These are phyloP conservation scores for Pythium apleroticum DNA, from an alignment of 352 stramenopile species.

Conservation along the genomic window DNA sequence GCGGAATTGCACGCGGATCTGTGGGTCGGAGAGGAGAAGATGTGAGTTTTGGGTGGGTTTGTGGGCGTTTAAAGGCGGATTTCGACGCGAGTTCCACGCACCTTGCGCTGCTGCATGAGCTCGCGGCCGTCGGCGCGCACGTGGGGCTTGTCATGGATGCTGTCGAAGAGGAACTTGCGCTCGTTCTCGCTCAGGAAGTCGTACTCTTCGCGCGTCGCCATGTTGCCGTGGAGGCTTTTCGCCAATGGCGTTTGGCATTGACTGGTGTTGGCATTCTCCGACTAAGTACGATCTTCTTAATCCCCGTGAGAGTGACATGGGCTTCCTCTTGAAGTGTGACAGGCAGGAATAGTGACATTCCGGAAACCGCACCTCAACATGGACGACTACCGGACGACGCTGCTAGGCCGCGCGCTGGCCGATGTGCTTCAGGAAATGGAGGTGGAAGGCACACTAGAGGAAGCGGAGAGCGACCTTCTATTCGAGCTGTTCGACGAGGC, in stretches of 20 bases:
- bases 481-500: conserved; percentile 61
- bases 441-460: conserved; percentile 18
- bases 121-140: conserved; percentile 74
- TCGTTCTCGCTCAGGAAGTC: conserved; percentile 84
- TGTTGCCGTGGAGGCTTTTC: background rate
- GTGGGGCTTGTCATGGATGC: conserved; percentile 56
- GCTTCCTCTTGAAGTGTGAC: background rate
- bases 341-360: conserved; percentile 9
- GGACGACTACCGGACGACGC: conserved; percentile 63
- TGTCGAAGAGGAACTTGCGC: conserved; percentile 71
- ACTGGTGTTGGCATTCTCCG: conserved; percentile 22
- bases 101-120: conserved; percentile 79
- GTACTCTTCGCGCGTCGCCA: conserved; percentile 33
- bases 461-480: conserved; percentile 39
- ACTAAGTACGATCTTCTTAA: conserved; percentile 14
- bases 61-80: background rate
- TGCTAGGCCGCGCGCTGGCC: conserved; percentile 59
- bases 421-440: conserved; percentile 65
- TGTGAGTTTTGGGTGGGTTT: background rate
- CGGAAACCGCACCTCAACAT: conserved; percentile 26
- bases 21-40: too few relatives aligned
- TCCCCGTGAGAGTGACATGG: conserved; percentile 40
- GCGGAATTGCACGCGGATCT: conserved; percentile 83
- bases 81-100: conserved; percentile 14
- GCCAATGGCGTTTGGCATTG: background rate